phyloP scores from a whole-genome alignment of 768 basidiomycete species.

The Serendipita sp. region DNA sequence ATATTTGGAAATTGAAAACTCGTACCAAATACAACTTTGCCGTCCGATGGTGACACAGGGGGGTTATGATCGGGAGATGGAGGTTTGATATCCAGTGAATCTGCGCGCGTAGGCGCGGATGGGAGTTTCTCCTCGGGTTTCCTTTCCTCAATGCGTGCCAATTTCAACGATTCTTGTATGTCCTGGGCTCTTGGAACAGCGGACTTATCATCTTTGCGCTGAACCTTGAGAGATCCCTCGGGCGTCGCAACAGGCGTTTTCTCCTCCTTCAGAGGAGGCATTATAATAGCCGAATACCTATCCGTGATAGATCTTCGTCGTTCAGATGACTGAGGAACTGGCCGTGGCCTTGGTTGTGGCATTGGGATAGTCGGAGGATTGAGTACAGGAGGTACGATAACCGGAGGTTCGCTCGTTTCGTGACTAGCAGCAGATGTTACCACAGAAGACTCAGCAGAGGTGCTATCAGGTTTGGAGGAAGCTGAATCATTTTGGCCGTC shows the following conservation, averaged over 20 bases:
- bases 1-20: neutral
- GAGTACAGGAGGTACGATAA: neutral
- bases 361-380: neutral
- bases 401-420: neutral
- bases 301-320: slow-evolving; percentile 53
- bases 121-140: neutral
- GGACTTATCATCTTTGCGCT: neutral
- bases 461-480: neutral
- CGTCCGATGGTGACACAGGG: neutral
- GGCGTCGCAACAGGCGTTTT: slow-evolving; percentile 41
- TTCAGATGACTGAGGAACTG: slow-evolving; percentile 21
- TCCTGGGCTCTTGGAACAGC: neutral
- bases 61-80: neutral
- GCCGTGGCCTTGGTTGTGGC: slow-evolving; percentile 4
- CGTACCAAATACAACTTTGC: neutral
- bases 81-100: neutral
- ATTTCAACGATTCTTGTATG: neutral
- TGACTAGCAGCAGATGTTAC: neutral
- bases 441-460: neutral
- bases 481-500: neutral
- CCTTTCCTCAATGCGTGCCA: neutral
- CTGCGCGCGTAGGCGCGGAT: neutral
- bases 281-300: slow-evolving; percentile 39
- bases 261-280: slow-evolving; percentile 56
- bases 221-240: slow-evolving; percentile 29